Evolutionary conservation across 2,329 filamentous ascomycete genomes (phyloP), one percentile per base, ranked within the genome.

Genomic region (Cryphonectria japonica): DNA sequence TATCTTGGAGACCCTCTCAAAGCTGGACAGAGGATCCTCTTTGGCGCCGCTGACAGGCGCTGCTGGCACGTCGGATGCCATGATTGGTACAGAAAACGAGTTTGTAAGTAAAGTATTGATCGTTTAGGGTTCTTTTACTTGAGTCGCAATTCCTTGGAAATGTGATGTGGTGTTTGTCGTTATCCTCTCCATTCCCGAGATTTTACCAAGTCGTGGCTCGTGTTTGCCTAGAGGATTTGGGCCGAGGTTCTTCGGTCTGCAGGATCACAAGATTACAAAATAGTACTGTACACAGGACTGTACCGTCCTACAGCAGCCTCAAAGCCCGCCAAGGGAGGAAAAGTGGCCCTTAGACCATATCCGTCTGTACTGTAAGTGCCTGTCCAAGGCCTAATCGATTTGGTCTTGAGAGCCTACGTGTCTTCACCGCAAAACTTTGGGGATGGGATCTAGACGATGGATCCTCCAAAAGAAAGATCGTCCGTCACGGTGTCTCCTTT

Each of bases 51-150:
- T 26, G 34, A 41, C 39, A 50, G 71, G 62, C 57, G 66, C 66
- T 26, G 71, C 66, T 26, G 71, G 71, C 69, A 41, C 60, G 29
- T 57, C 71, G 61, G 71, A 61, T 39, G 71, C 62, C 71, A 72
- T 72, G 52, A 1, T 19, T 54, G 43, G 26, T 13, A 54, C 41
- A 43, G 13, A 16, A 16, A 43, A 14, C 8, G 46, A 50, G 7
- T n/a, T n/a, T n/a, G 13, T 5, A 14, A 16, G 41, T 43, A 50
- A 50, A 9, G 46, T 50, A 22, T 50, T 9, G 43, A 50, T 11
- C 22, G 46, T n/a, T n/a, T n/a, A 6, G 43, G 7, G 8, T 22
- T 13, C 26, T 26, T 2, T 13, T 39, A 9, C 8, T 13, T 13
- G 37, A 9, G 37, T 11, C 7, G 9, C 11, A 39, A 39, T 11